Conservation (phyloP, 441 rosid genomes). For the Populus tomentosa region DNA sequence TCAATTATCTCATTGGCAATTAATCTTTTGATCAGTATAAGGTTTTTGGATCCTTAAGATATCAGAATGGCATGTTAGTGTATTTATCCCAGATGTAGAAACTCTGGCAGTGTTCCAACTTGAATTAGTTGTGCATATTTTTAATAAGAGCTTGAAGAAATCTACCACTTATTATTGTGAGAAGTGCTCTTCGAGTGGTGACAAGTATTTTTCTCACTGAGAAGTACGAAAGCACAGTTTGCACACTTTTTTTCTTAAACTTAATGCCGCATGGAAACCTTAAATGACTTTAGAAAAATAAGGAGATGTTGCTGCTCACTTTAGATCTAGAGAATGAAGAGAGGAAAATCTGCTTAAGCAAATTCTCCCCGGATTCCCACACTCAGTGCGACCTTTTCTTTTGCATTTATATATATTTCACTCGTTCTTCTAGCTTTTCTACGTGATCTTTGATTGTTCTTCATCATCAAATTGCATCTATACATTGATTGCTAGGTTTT, state of each 20-base stretch:
- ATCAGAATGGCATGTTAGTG: background rate
- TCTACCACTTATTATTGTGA: background rate
- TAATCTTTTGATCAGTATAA: background rate
- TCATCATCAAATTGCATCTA: too few species aligned
- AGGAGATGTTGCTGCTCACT: background rate
- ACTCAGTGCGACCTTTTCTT: too few species aligned
- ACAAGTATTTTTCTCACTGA: background rate
- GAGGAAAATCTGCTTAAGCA: too few species aligned
- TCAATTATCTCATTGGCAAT: background rate
- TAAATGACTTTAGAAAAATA: background rate
- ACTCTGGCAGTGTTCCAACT: background rate
- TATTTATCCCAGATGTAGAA: background rate
- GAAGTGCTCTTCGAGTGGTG: background rate
- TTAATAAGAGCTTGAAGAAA: background rate
- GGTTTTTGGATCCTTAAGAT: background rate
- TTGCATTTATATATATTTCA: too few species aligned
- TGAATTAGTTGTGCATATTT: background rate
- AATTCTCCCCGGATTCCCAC: too few species aligned
- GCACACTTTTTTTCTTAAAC: background rate
- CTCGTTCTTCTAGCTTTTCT: too few species aligned
- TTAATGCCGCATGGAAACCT: background rate
- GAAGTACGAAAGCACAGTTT: background rate
- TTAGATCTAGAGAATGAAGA: background rate
- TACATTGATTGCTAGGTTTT: too few species aligned
- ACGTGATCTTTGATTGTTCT: too few species aligned